Evolutionary conservation across 176 grass and related monocot species (phyloP).

Genomic region (Triticum timopheevii): DNA sequence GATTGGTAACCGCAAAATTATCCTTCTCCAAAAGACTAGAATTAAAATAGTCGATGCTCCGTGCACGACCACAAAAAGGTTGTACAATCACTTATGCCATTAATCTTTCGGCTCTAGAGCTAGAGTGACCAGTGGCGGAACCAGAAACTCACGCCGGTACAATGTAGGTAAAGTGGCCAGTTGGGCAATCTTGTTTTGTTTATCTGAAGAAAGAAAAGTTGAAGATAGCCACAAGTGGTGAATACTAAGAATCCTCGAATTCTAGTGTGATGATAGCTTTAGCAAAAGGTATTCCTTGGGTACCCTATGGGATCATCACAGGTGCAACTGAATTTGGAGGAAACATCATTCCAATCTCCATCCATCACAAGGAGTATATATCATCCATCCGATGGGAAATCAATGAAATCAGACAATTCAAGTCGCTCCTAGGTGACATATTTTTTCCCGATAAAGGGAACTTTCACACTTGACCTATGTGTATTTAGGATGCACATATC

Average conservation of each 20-base stretch:
- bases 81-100: conserved; percentile 28
- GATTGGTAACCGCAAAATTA: conserved; percentile 50
- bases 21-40: conserved; percentile 4
- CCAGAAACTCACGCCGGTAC: conserved; percentile 43
- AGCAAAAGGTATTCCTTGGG: conserved; percentile 39
- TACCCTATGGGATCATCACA: conserved; percentile 39
- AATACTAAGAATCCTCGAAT: conserved; percentile 55
- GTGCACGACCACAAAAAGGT: conserved; percentile 30
- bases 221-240: conserved; percentile 38
- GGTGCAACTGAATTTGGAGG: background rate
- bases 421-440: background rate
- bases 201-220: background rate
- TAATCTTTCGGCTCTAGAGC: conserved; percentile 40
- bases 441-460: background rate
- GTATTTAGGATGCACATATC: no score
- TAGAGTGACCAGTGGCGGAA: conserved; percentile 43
- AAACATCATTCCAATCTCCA: background rate
- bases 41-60: conserved; percentile 37
- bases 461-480: no score
- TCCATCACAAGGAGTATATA: conserved; percentile 11
- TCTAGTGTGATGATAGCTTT: conserved; percentile 38
- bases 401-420: background rate
- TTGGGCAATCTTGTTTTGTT: conserved; percentile 26
- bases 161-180: conserved; percentile 33
- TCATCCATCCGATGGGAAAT: conserved; percentile 3